These are phyloP conservation scores for Globisporangium carolinianum DNA, from an alignment of 352 stramenopile species.

Conservation along the genomic window DNA sequence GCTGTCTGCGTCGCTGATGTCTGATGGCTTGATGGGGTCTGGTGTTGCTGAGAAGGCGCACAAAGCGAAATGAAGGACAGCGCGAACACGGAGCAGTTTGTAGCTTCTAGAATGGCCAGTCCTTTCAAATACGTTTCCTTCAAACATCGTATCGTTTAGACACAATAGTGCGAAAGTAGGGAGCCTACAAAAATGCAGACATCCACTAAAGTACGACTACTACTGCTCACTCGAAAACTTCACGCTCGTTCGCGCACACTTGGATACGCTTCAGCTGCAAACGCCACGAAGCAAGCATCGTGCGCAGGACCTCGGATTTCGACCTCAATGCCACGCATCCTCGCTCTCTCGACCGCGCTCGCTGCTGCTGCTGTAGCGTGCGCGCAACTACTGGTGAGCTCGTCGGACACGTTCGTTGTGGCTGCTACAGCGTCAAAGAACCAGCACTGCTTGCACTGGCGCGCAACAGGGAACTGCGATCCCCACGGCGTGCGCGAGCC, in stretches of 20 bases:
- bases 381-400: not conserved
- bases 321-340: not conserved
- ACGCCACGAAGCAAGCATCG: not conserved
- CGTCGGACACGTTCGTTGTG: not conserved
- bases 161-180: too few relatives aligned
- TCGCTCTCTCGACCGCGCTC: not conserved
- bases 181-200: too few relatives aligned
- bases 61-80: too few relatives aligned
- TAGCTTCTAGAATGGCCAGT: too few relatives aligned
- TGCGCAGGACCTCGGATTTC: not conserved
- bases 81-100: too few relatives aligned
- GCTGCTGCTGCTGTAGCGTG: not conserved
- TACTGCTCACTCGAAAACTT: too few relatives aligned
- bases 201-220: too few relatives aligned
- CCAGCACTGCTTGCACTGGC: constrained; percentile 62
- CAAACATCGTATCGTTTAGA: too few relatives aligned
- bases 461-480: constrained; percentile 60
- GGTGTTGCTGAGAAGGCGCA: too few relatives aligned
- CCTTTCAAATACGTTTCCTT: too few relatives aligned
- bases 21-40: too few relatives aligned
- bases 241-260: too few relatives aligned
- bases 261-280: not conserved
- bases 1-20: not conserved
- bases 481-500: constrained; percentile 60
- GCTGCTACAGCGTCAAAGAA: not conserved